These are phyloP conservation scores for Francoa sonchifolia DNA, from an alignment of 441 rosid genomes.

Conservation along the genomic window DNA sequence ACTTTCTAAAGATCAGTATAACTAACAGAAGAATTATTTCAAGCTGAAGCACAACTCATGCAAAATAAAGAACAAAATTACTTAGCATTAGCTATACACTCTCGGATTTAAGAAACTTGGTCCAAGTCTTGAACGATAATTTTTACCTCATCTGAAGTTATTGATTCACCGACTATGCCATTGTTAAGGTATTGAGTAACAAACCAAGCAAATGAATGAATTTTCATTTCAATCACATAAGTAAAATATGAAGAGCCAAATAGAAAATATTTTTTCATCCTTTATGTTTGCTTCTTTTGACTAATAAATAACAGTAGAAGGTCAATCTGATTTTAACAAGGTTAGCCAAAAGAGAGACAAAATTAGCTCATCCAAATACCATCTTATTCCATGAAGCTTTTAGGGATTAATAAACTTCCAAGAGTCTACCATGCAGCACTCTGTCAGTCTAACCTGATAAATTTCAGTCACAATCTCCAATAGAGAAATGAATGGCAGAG, in stretches of 20 bases:
- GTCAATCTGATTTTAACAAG: constrained; percentile 8
- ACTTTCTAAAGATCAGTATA: constrained; percentile 3
- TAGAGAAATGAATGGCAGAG: constrained; percentile 61
- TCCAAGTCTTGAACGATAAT: background rate
- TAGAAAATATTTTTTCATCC: background rate
- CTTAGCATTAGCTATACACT: background rate
- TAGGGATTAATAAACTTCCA: too few species aligned
- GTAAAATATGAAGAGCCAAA: background rate
- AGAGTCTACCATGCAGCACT: too few species aligned
- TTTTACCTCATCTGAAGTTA: too few species aligned
- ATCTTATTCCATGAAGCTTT: too few species aligned
- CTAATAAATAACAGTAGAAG: background rate
- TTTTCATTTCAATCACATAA: background rate
- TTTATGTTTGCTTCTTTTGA: background rate
- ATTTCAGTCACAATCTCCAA: constrained; percentile 89
- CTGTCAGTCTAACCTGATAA: constrained; percentile 53
- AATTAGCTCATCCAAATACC: too few species aligned
- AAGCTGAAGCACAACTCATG: background rate
- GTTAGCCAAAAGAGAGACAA: too few species aligned
- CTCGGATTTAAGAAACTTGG: background rate
- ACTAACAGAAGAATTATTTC: background rate
- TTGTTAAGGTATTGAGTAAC: background rate
- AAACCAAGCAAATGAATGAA: background rate
- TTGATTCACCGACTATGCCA: too few species aligned
- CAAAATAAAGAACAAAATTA: constrained; percentile 2